Base-by-base conservation (phyloP, 176 grass and related monocot species). In the Hordeum marinum region DNA sequence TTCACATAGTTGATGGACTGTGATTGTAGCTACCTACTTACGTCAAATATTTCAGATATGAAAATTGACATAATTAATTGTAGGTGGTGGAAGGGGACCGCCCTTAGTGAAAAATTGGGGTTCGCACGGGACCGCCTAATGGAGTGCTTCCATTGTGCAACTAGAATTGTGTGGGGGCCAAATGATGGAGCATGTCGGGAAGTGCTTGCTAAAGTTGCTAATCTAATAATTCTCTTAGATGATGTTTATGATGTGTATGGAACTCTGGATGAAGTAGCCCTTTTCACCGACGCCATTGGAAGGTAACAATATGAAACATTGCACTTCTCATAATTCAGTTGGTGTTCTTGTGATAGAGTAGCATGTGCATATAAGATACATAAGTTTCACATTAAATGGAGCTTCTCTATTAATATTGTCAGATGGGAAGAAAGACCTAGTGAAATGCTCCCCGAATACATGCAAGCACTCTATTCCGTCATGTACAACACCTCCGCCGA, bases 171-270 rank as follows among this genome's bases (percentile, higher is more conserved):
- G 0, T 85, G 71, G 31, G 85, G 86, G 15, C 87, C 90, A 0
- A 39, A 85, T 0, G 9, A 67, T 8, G 74, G 72, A 17, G 6
- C 8, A 9, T 86, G 77, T 4, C 76, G 90, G 0, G 78, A 90
- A 57, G 48, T 39, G 6, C 18, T 92, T 8, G 73, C 92, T 14
- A 94, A 80, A 84, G 12, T 58, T 1, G 24, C 10, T 26, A 8
- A 46, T 75, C 69, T 94, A 3, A 52, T 88, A 23, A 35, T 88
- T 5, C 55, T 59, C 18, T 55, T 94, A 32, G 92, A 94, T 54
- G 90, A 94, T 83, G 71, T 92, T 1, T 94, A 90, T 60, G 92
- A 94, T 75, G 59, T 94, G 1, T 94, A 94, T 62, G 87, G 92
- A 62, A 90, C 81, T 0, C 42, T 80, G 1, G 90, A 90, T 4